Conservation (phyloP, 495 filamentous ascomycete genomes). For the Letharia columbiana region DNA sequence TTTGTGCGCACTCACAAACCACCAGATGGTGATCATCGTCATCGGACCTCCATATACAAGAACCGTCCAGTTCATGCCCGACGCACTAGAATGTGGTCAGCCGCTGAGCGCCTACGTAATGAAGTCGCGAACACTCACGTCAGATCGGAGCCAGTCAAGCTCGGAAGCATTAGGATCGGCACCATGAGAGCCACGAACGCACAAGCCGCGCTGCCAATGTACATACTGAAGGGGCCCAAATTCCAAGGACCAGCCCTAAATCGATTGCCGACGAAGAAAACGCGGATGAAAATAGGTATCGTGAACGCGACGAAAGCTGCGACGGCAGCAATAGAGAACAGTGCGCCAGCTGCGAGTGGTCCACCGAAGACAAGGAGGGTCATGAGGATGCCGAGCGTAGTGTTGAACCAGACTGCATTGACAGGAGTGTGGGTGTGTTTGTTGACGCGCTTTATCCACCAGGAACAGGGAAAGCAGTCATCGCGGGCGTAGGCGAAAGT, state of each 20-base stretch:
- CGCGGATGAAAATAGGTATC: constrained; percentile 64
- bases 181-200: constrained; percentile 63
- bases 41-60: constrained; percentile 67
- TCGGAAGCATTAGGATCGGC: constrained; percentile 65
- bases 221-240: constrained; percentile 52
- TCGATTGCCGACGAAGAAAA: constrained; percentile 62
- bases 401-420: constrained; percentile 71
- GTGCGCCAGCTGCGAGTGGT: constrained; percentile 54
- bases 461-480: constrained; percentile 63
- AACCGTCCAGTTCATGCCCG: constrained; percentile 65
- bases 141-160: constrained; percentile 47
- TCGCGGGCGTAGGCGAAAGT: constrained; percentile 76
- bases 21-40: constrained; percentile 57
- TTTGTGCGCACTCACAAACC: constrained; percentile 57
- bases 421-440: constrained; percentile 59
- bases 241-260: constrained; percentile 71
- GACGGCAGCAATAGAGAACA: constrained; percentile 71
- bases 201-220: constrained; percentile 53
- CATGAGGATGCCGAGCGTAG: constrained; percentile 52
- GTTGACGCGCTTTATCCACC: constrained; percentile 60
- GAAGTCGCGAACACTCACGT: constrained; percentile 31
- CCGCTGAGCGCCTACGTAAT: background rate
- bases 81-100: constrained; percentile 19
- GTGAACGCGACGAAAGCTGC: constrained; percentile 68
- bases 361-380: constrained; percentile 65